Base-by-base conservation (phyloP, 2,329 filamentous ascomycete genomes). In the Penicillium hesseltinei region DNA sequence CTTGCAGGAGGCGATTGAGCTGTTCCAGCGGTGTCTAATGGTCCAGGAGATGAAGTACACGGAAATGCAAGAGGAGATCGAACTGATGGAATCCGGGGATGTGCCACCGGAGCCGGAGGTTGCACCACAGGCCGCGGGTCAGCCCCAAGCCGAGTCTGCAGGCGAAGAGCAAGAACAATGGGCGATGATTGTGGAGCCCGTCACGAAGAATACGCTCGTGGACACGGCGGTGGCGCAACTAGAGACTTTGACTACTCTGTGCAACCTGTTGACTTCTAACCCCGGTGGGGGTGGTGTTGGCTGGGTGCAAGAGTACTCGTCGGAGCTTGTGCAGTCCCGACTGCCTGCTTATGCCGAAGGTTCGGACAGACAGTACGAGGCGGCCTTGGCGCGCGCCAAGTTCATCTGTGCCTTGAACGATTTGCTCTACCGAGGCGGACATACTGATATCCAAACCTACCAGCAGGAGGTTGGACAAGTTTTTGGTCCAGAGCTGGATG, bases 211-310 rank as follows among this genome's bases (percentile, higher is more conserved):
- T 47, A 84, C 85, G 1, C 80, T 91, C 7, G 76, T 90, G 1
- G 88, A 91, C 59, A 90, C 87, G 0, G 80, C 86, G 15, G 78
- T 88, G 33, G 86, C 87, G 5, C 84, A 88, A 61, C 71, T 90
- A 50, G 84, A 76, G 63, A 82, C 74, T 47, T 80, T 79, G 68
- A 83, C 75, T 57, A 81, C 73, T 40, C 76, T 81, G 52, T 84
- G 80, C 67, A 78, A 78, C 60, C 70, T 84, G 38, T 71, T 78
- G 64, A 80, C 63, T 56, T 81, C 66, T 51, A 77, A 70, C 66
- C 73, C 66, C 11, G 69, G 66, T 4, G 74, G 45, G 5, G 65
- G 72, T 40, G 75, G 74, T 11, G 75, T 88, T 17, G 78, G 81
- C n/a, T 82, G 83, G 75, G 80, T 85, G 52, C 82, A 85, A 57